These are phyloP conservation scores for Steccherinum ochraceum DNA, from an alignment of 768 basidiomycete genomes.

Conservation along the genomic window DNA sequence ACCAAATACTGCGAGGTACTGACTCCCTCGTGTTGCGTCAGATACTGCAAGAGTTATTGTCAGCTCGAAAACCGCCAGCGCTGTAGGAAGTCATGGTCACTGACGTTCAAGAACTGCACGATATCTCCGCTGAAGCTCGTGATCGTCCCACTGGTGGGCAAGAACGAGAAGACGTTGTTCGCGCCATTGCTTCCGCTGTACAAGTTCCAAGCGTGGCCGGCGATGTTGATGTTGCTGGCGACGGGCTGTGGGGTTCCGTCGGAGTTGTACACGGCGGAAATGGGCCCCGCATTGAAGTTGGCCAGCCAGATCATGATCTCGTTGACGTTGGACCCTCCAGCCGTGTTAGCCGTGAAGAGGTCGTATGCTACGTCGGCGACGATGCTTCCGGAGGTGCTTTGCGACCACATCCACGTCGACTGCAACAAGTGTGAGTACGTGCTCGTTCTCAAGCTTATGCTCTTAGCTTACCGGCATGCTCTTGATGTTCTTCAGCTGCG, in stretches of 20 bases:
- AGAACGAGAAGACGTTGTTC: conserved; percentile 36
- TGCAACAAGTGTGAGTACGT: conserved; percentile 15
- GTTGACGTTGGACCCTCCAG: conserved; percentile 38
- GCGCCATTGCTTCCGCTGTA: conserved; percentile 47
- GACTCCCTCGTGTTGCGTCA: conserved; percentile 40
- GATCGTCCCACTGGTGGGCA: conserved; percentile 34
- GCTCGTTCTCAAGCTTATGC: not conserved
- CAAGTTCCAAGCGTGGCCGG: conserved; percentile 51
- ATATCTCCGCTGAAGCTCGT: conserved; percentile 49
- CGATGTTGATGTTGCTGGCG: conserved; percentile 37
- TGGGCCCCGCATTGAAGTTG: conserved; percentile 51
- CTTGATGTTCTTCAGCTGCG: conserved; percentile 44
- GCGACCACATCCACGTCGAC: conserved; percentile 55
- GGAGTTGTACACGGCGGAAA: conserved; percentile 41
- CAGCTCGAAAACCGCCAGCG: not conserved
- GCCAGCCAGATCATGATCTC: conserved; percentile 67
- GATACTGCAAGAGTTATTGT: conserved; percentile 31
- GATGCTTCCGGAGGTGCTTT: conserved; percentile 32
- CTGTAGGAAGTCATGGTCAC: not conserved
- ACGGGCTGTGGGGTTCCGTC: conserved; percentile 41
- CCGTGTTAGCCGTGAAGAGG: conserved; percentile 48
- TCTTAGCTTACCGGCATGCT: conserved; percentile 44
- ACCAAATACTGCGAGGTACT: conserved; percentile 48
- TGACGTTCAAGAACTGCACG: conserved; percentile 44
- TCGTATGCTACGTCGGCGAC: conserved; percentile 58